Percentiles rank a stretch among this genome's conserved stretches.
Evolutionary conservation across 208 protist genomes (phyloP).

Genomic region (Leishmania arabica): DNA sequence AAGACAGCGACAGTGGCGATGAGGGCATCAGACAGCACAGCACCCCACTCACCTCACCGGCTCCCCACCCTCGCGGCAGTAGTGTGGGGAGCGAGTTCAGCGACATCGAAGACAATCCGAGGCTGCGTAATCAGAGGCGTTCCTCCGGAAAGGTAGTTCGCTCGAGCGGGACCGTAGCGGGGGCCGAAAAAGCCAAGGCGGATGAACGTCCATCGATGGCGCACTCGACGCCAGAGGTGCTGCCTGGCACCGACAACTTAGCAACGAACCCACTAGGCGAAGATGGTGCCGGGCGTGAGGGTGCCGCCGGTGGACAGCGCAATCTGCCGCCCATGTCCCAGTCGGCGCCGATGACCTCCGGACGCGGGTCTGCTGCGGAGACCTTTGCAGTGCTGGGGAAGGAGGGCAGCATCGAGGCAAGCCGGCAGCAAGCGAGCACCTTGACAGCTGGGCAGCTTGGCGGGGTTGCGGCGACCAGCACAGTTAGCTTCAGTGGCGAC

Average conservation of each 20-base stretch:
- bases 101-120: conserved; percentile 26
- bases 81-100: conserved; percentile 30
- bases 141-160: not conserved
- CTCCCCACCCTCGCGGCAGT: conserved; percentile 6
- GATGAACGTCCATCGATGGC: not conserved
- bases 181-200: not conserved
- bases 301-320: not conserved
- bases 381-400: not conserved
- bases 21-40: conserved; percentile 13
- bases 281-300: not conserved
- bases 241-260: not conserved
- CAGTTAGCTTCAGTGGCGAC: not conserved
- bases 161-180: not conserved
- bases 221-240: not conserved
- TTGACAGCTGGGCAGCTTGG: not conserved
- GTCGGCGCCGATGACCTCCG: conserved; percentile 1
- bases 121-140: not conserved
- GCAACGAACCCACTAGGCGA: not conserved
- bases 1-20: conserved; percentile 24
- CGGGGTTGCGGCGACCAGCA: not conserved
- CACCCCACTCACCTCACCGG: conserved; percentile 23
- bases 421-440: not conserved
- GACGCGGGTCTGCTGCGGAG: not conserved
- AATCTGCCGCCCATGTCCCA: conserved; percentile 10
- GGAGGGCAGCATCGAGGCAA: not conserved